Conservation (phyloP, 345 rosid species). For the Bruguiera parviflora region DNA sequence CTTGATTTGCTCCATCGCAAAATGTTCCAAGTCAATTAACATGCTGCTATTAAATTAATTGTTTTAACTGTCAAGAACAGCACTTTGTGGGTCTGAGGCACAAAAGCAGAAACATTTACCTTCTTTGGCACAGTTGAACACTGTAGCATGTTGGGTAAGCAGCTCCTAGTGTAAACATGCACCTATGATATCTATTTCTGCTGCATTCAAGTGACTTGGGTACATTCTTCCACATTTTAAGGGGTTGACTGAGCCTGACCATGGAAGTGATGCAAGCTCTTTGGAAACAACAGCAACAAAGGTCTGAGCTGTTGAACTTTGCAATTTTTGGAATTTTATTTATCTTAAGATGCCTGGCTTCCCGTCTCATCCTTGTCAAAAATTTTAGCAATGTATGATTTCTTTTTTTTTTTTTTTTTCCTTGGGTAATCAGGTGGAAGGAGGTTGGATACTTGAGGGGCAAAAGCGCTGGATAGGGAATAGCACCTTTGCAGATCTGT, state of each 20-base stretch:
- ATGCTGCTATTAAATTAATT: constrained; percentile 10
- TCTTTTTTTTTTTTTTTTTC: background rate
- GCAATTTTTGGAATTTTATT: constrained; percentile 7
- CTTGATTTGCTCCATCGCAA: too few relatives aligned
- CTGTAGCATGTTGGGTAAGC: constrained; percentile 90
- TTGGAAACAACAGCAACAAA: constrained; percentile 76
- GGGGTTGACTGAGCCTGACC: constrained; percentile 95
- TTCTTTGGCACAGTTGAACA: constrained; percentile 71
- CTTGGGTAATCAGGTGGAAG: constrained; percentile 47
- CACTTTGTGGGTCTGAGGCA: constrained; percentile 86
- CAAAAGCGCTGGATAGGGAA: constrained; percentile 99
- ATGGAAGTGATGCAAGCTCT: constrained; percentile 95
- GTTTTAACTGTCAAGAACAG: constrained; percentile 46
- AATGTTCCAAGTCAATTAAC: background rate
- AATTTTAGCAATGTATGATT: constrained; percentile 2
- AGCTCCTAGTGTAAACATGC: background rate
- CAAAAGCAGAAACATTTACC: constrained; percentile 84
- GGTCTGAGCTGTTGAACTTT: constrained; percentile 36
- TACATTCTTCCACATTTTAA: constrained; percentile 23
- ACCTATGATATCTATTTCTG: background rate
- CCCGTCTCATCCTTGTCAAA: background rate
- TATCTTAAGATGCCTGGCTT: background rate
- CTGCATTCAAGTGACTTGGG: constrained; percentile 17
- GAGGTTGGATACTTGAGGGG: constrained; percentile 90
- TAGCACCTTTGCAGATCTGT: constrained; percentile 90